A percentile compares a stretch with the other conserved stretches of the same genome.
Evolutionary conservation across 805 yeast species (phyloP).

Genomic region (Starmera caribaea): DNA sequence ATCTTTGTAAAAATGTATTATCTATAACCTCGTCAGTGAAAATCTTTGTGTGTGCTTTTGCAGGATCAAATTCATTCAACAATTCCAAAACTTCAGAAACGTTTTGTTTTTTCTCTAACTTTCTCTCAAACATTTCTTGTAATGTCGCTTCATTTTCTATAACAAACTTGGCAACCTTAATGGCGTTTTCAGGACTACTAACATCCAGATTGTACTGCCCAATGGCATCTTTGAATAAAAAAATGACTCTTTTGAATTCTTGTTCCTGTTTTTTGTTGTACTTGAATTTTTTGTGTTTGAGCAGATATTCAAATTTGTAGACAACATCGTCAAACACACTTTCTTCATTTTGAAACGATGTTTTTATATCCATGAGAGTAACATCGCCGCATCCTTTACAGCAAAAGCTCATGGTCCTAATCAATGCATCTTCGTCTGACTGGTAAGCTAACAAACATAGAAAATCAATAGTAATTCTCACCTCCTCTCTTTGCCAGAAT

Average conservation of each 20-base stretch:
- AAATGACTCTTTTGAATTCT: slow-evolving; percentile 1
- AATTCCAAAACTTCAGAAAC: slow-evolving; percentile 30
- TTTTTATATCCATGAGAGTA: slow-evolving; percentile 25
- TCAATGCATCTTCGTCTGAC: slow-evolving; percentile 49
- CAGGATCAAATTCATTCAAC: slow-evolving; percentile 25
- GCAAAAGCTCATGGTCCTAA: slow-evolving; percentile 50
- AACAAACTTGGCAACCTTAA: slow-evolving; percentile 8
- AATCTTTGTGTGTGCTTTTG: slow-evolving; percentile 14
- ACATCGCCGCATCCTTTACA: slow-evolving; percentile 60
- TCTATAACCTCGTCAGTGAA: slow-evolving; percentile 5
- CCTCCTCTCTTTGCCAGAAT: slow-evolving; percentile 73
- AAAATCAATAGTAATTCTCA: slow-evolving; percentile 51
- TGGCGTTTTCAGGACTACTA: neutral
- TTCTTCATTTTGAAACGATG: neutral
- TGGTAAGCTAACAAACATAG: slow-evolving; percentile 52
- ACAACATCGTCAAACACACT: neutral
- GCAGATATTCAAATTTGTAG: neutral
- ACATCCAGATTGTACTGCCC: neutral
- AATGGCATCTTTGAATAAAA: neutral
- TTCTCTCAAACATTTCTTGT: slow-evolving; percentile 8
- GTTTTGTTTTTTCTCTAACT: slow-evolving; percentile 25
- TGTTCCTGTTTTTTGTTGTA: neutral
- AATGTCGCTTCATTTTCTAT: slow-evolving; percentile 2
- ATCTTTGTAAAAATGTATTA: slow-evolving; percentile 19
- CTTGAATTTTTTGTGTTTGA: neutral